Evolutionary conservation across 2,329 filamentous ascomycete genomes (phyloP), one percentile per base, ranked within the genome.

Genomic region (Fusarium citri): DNA sequence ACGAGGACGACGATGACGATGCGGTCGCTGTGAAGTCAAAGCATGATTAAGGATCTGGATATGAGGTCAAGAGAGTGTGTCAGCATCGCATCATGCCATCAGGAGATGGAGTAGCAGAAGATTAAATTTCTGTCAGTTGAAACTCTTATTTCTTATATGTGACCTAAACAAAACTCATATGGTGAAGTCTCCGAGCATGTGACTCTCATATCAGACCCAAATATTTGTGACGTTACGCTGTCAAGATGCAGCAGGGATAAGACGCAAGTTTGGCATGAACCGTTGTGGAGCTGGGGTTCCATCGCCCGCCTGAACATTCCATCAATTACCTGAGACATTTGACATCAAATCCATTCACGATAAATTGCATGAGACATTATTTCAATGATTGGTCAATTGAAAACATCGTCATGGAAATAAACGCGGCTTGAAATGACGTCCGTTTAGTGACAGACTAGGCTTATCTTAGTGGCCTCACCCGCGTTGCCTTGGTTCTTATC

Each of bases 401-500:
- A 9, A 42, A 1, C 34, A 37, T 37, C 34, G 18, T 14, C n/a
- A 7, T 42, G 49, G 49, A 22, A 53, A 41, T 40, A 20, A 12
- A 11, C 23, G 37, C 20, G 34, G n/a, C 23, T 5, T 41, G 1
- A 18, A 8, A 26, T 41, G 23, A 49, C 15, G 28, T 30, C 8
- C 22, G 10, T 42, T 42, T 8, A 42, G 18, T 51, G 23, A 53
- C 49, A n/a, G 26, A 26, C 34, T 42, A 20, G 15, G 31, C 30
- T 42, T 41, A 53, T 28, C 34, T 53, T 41, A 42, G 49, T 42
- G 31, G 34, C 31, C 10, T 53, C 15, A 18, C 14, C 6, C 18
- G 8, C 49, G 20, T 50, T 51, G n/a, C 49, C 47, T 50, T 51
- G 34, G 9, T 42, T 42, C 49, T 42, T 51, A 20, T 51, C 49